phyloP scores from a whole-genome alignment of 176 grass and related monocot species.

The Raddia guianensis region DNA sequence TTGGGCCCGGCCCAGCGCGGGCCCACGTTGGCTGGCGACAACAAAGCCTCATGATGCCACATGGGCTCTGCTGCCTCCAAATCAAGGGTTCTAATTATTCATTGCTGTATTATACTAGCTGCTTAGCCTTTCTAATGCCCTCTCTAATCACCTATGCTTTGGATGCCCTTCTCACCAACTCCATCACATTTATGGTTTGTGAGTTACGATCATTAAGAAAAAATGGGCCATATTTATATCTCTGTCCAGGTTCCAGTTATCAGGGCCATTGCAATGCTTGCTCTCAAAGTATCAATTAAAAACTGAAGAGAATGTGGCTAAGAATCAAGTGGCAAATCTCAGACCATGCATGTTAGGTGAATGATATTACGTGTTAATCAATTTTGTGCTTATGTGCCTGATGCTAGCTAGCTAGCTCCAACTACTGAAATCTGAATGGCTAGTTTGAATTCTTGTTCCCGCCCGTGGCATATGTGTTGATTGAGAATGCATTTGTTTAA shows the following conservation, averaged over 20 bases:
- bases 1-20: background rate
- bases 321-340: background rate
- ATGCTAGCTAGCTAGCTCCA: background rate
- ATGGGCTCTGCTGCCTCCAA: conserved; percentile 6
- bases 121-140: background rate
- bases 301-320: background rate
- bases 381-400: background rate
- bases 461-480: background rate
- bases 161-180: conserved; percentile 22
- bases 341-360: background rate
- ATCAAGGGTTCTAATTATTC: background rate
- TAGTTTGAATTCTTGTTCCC: background rate
- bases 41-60: conserved; percentile 29
- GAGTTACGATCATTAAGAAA: background rate
- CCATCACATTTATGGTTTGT: background rate
- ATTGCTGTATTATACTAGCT: too few species aligned
- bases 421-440: too few species aligned
- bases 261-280: background rate
- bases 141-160: background rate
- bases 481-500: background rate
- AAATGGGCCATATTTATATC: conserved; percentile 14
- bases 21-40: background rate
- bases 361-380: background rate
- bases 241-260: background rate
- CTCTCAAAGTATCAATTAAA: background rate